Evolutionary conservation across 2,329 filamentous ascomycete genomes (phyloP), one percentile per base, ranked within the genome.

Genomic region (Chaetomium olivaceum): DNA sequence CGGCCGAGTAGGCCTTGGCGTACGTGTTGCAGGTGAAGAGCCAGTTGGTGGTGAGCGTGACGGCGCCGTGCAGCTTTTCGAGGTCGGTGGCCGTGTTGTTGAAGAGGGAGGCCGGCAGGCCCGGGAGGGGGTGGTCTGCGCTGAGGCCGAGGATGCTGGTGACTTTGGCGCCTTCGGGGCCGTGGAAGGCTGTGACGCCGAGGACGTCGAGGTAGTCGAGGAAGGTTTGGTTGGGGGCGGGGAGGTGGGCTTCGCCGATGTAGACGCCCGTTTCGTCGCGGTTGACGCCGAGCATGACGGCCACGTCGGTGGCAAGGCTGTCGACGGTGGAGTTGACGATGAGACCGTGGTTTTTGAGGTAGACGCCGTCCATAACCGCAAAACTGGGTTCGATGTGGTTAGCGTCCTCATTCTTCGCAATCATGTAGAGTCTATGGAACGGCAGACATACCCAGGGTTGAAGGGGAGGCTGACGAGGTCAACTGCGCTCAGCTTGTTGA

Each of bases 261-360:
- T 71, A 58, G 8, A 74, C 69, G 56, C 72, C 72, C 19, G 67
- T 58, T 63, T 75, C 74, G 69, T 76, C 74, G 31, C 78, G 74
- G 71, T 76, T 79, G 52, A 73, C 70, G 67, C 78, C 79, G 6
- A 76, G 73, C 68, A 80, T 72, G 52, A 79, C 71, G 19, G 73
- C 70, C 11, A 80, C 72, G 61, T 71, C 68, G 23, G 69, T 57
- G 1, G 72, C 65, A 50, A 67, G 67, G 36, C 69, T 69, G 25
- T 52, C 55, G 11, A 59, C 29, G 2, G 71, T 65, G 1, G 68
- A 63, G 67, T 75, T 74, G 62, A 77, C 69, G n/a, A 72, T 58
- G 1, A 77, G 72, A 51, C 68, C 67, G 39, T 64, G 68, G 23
- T 69, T 62, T n/a, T 63, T 64, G 16, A 77, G 65, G 67, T 73